Evolutionary conservation across 2,329 filamentous ascomycete genomes (phyloP).

Genomic region (Fusarium sp.): DNA sequence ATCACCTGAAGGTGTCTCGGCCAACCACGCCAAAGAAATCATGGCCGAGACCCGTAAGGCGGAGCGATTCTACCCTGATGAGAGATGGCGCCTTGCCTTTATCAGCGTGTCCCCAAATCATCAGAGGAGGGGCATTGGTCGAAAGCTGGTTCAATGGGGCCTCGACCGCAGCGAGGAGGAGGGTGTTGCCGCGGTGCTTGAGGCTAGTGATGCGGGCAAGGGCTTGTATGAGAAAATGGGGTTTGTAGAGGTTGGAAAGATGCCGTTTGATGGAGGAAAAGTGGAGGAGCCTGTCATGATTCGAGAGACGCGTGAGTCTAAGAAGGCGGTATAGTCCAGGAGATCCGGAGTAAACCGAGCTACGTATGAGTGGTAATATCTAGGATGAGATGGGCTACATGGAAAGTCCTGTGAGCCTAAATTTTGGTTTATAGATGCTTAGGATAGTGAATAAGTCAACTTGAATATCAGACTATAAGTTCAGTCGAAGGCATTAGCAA

Average conservation of each 20-base stretch:
- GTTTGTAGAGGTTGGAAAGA: not conserved
- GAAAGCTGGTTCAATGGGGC: constrained; percentile 20
- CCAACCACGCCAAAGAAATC: not conserved
- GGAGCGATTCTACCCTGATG: constrained; percentile 3
- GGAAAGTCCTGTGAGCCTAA: not conserved
- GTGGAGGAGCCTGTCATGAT: constrained; percentile 11
- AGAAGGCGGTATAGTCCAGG: not conserved
- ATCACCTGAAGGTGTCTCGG: not conserved
- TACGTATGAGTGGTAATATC: not conserved
- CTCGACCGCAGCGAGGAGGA: constrained; percentile 28
- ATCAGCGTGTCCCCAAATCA: constrained; percentile 20
- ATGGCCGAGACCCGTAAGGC: not conserved
- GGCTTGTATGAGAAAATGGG: constrained; percentile 25
- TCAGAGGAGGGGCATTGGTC: constrained; percentile 21
- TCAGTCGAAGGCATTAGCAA: too few relatives aligned
- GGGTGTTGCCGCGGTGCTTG: constrained; percentile 11
- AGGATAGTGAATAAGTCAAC: not conserved
- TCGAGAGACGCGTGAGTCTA: not conserved
- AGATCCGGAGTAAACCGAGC: not conserved
- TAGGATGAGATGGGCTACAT: not conserved
- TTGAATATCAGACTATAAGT: not conserved
- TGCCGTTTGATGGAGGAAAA: constrained; percentile 1
- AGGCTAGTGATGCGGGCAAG: constrained; percentile 4
- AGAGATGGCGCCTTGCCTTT: constrained; percentile 23
- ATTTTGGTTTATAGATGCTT: not conserved